These are phyloP conservation scores for Desmodesmus armatus DNA, from an alignment of 139 green algal genomes.

Conservation along the genomic window DNA sequence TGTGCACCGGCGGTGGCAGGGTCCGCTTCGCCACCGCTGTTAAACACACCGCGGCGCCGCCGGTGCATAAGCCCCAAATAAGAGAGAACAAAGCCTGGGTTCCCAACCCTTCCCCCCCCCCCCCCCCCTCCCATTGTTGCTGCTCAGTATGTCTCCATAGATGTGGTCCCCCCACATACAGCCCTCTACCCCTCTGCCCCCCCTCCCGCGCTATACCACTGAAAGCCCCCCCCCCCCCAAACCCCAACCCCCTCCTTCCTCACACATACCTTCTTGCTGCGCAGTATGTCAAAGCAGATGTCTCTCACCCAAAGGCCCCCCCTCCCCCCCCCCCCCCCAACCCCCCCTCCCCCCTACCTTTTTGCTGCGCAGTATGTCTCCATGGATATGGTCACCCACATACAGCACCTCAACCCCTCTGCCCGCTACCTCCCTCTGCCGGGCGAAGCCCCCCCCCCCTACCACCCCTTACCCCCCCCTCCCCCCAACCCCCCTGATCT, in stretches of 20 bases:
- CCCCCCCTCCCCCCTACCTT: neutral
- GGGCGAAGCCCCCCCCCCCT: slow-evolving; percentile 39
- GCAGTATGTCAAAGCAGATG: slow-evolving; percentile 91
- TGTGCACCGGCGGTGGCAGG: no score
- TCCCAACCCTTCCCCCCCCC: neutral
- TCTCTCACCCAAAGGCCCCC: slow-evolving; percentile 87
- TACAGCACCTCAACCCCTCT: slow-evolving; percentile 89
- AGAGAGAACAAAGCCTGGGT: no score
- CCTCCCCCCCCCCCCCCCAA: slow-evolving; percentile 12
- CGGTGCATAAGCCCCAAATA: no score
- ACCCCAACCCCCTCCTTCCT: no score
- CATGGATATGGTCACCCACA: slow-evolving; percentile 93
- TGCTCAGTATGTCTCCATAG: slow-evolving; percentile 85
- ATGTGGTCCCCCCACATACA: slow-evolving; percentile 95
- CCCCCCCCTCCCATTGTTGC: neutral
- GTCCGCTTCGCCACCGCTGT: no score
- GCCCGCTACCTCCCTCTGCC: no score
- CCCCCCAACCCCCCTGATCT: no score
- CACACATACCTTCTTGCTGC: slow-evolving; percentile 17
- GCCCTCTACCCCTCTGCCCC: no score
- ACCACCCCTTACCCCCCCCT: slow-evolving; percentile 41
- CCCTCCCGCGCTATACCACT: no score
- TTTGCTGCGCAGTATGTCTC: slow-evolving; percentile 77
- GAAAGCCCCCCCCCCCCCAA: slow-evolving; percentile 35
- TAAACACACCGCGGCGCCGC: no score